phyloP scores from a whole-genome alignment of 2,329 filamentous ascomycete species.

The Grosmannia clavigera region DNA sequence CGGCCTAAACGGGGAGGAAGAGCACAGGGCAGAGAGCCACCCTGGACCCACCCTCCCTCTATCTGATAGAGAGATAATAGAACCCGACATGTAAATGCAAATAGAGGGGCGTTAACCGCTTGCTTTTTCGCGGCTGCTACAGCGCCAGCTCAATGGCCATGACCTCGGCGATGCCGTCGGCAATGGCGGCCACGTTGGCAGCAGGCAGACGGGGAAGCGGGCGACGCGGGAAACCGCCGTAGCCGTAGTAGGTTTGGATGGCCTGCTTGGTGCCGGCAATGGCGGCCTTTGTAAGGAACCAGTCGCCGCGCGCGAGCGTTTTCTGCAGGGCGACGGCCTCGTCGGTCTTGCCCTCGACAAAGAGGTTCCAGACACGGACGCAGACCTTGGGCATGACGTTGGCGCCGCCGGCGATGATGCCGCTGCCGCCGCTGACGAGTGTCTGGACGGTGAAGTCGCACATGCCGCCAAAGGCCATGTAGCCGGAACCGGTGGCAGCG shows the following conservation, averaged over 20 bases:
- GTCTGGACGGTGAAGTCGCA: slow-evolving; percentile 82
- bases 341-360: slow-evolving; percentile 56
- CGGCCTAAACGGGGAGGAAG: neutral
- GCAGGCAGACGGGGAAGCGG: slow-evolving; percentile 56
- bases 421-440: slow-evolving; percentile 63
- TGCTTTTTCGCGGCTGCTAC: slow-evolving; percentile 14
- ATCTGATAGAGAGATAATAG: neutral
- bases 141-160: slow-evolving; percentile 52
- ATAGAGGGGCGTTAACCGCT: neutral
- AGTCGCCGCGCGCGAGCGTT: slow-evolving; percentile 66
- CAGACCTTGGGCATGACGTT: slow-evolving; percentile 79
- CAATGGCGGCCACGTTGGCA: slow-evolving; percentile 38
- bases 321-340: slow-evolving; percentile 68
- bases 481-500: slow-evolving; percentile 44
- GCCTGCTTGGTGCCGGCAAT: slow-evolving; percentile 80
- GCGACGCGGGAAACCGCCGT: slow-evolving; percentile 62
- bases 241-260: slow-evolving; percentile 69
- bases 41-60: neutral
- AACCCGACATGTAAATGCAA: neutral
- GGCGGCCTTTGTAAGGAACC: slow-evolving; percentile 69
- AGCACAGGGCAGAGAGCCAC: neutral
- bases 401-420: slow-evolving; percentile 75
- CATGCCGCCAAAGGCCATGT: slow-evolving; percentile 80
- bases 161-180: slow-evolving; percentile 46
- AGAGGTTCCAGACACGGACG: slow-evolving; percentile 67